Conservation (phyloP, 768 basidiomycete genomes). For the Neoboletus subvelutipes region DNA sequence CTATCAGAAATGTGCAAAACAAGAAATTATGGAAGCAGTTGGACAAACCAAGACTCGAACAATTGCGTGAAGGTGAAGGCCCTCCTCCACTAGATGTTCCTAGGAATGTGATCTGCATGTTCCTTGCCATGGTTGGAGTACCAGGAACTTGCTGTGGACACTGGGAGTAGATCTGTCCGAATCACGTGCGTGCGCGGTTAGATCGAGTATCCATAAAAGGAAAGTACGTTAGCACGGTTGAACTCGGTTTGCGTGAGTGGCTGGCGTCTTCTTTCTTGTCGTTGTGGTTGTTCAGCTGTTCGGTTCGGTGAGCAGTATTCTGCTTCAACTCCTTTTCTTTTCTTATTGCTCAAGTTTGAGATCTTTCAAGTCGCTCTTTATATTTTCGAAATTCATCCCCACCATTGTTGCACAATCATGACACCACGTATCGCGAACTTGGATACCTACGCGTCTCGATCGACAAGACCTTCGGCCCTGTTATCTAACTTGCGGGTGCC, state of each 20-base stretch:
- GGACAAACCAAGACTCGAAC: conserved; percentile 55
- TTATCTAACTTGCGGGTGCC: conserved; percentile 35
- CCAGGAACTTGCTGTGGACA: not conserved
- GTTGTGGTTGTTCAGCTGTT: conserved; percentile 5
- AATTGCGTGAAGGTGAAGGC: conserved; percentile 69
- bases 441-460: conserved; percentile 16
- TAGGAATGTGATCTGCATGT: conserved; percentile 66
- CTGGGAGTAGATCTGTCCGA: too few species aligned
- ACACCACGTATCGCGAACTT: conserved; percentile 10
- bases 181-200: not conserved
- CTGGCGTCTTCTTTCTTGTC: conserved; percentile 11
- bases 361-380: conserved; percentile 19
- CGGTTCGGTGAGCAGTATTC: conserved; percentile 13
- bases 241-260: conserved; percentile 9
- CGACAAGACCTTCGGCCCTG: conserved; percentile 4
- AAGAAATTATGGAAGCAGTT: not conserved
- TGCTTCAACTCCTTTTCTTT: not conserved
- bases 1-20: not conserved
- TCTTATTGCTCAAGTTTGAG: not conserved
- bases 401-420: conserved; percentile 8
- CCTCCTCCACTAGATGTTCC: conserved; percentile 80
- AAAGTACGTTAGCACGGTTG: conserved; percentile 18
- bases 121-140: conserved; percentile 31
- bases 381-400: not conserved
- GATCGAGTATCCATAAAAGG: conserved; percentile 21